A percentile compares a stretch with the other conserved stretches of the same genome.
Conservation (phyloP, 2,329 filamentous ascomycete species). For the Curvularia verruculosa region DNA sequence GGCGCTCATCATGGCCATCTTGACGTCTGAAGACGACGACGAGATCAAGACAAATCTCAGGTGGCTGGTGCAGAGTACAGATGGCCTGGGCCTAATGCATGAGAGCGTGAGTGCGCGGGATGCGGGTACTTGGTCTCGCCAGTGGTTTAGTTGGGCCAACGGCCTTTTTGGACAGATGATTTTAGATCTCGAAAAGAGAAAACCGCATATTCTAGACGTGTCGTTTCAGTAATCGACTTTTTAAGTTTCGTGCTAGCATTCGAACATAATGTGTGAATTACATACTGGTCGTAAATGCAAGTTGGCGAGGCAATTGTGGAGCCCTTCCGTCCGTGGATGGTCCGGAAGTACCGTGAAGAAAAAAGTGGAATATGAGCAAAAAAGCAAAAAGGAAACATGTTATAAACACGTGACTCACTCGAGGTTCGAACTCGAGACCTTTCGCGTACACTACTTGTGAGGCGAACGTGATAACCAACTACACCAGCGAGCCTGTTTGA, state of each 20-base stretch:
- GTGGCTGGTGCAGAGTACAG: conserved; percentile 55
- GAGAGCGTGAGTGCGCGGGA: conserved; percentile 56
- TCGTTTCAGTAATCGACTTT: conserved; percentile 29
- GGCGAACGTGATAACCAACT: conserved; percentile 40
- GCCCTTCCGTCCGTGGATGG: too few relatives aligned
- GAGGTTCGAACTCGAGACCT: conserved; percentile 37
- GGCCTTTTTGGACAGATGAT: conserved; percentile 58
- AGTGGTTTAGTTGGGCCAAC: conserved; percentile 61
- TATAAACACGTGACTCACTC: conserved; percentile 29
- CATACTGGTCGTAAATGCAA: neutral
- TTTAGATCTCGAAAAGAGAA: conserved; percentile 52
- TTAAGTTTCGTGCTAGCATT: neutral
- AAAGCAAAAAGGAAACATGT: conserved; percentile 11
- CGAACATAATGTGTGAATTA: neutral
- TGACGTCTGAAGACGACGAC: conserved; percentile 55
- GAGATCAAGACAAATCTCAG: conserved; percentile 53
- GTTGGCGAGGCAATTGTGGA: too few relatives aligned
- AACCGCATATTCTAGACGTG: conserved; percentile 50
- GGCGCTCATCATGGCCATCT: conserved; percentile 56
- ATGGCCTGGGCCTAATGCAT: conserved; percentile 57
- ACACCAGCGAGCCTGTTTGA: conserved; percentile 29
- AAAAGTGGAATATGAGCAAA: too few relatives aligned
- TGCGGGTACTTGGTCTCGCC: conserved; percentile 52
- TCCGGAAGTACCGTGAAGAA: neutral
- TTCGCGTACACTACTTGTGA: conserved; percentile 29